These are phyloP conservation scores for Agrostemma githago DNA, from an alignment of 148 eudicot genomes.

Conservation along the genomic window DNA sequence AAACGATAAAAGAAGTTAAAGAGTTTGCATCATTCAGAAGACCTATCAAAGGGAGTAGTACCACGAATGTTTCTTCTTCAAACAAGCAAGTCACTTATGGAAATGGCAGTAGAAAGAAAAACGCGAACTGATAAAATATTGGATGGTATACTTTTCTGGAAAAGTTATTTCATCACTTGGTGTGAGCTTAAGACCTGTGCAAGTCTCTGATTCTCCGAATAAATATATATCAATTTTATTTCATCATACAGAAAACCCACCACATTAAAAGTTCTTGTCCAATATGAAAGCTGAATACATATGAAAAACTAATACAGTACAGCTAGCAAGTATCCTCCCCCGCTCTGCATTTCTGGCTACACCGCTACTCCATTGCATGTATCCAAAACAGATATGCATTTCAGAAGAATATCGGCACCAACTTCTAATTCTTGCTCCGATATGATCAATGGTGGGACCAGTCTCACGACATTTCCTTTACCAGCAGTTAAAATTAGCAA, in stretches of 20 bases:
- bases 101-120: no score
- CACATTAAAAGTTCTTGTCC: background rate
- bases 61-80: no score
- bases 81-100: no score
- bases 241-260: background rate
- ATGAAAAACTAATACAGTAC: background rate
- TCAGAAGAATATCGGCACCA: slow-evolving; percentile 50
- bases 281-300: background rate
- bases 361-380: slow-evolving; percentile 17
- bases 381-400: slow-evolving; percentile 70
- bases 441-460: slow-evolving; percentile 84
- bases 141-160: no score
- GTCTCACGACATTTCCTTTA: slow-evolving; percentile 76
- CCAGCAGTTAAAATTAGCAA: slow-evolving; percentile 84
- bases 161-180: no score
- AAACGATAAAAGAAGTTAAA: no score
- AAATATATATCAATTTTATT: background rate
- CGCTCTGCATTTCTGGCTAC: background rate
- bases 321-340: no score
- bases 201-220: no score
- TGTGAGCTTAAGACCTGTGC: background rate
- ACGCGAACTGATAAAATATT: no score
- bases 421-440: slow-evolving; percentile 59
- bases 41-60: no score
- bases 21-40: no score